phyloP scores from a whole-genome alignment of 2,329 filamentous ascomycete genomes.

The Fusarium hostae region DNA sequence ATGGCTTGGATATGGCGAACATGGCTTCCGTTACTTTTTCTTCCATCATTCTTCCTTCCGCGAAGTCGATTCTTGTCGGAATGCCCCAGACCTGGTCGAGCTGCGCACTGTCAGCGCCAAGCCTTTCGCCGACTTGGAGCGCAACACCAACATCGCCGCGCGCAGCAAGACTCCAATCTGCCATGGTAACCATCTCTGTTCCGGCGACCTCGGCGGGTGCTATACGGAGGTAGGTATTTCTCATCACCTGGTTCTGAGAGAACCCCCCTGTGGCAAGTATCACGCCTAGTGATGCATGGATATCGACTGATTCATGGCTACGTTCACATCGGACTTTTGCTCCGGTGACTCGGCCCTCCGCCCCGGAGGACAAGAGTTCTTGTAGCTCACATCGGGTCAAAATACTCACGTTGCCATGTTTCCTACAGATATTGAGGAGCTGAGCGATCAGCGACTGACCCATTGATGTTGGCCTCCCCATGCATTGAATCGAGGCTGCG shows the following conservation, averaged over 20 bases:
- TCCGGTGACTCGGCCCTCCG: background rate
- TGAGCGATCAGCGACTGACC: background rate
- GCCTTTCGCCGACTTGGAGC: background rate
- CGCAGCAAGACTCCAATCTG: background rate
- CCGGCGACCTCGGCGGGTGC: background rate
- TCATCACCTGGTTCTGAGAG: background rate
- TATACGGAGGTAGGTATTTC: background rate
- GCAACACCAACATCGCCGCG: background rate
- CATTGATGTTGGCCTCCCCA: background rate
- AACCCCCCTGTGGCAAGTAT: background rate
- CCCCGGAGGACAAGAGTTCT: background rate
- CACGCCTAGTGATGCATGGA: background rate
- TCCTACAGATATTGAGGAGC: background rate
- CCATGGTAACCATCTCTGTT: background rate
- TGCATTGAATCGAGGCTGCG: background rate
- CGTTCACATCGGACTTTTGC: background rate
- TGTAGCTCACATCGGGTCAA: background rate
- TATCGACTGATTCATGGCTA: background rate
- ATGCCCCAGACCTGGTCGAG: background rate
- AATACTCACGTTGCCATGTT: background rate
- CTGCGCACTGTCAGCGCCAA: background rate
- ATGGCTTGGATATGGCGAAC: background rate
- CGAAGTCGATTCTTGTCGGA: background rate
- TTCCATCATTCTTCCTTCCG: background rate
- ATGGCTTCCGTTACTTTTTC: background rate